phyloP scores from a whole-genome alignment of 257 asterid genomes.

The Thymus mandschuricus region DNA sequence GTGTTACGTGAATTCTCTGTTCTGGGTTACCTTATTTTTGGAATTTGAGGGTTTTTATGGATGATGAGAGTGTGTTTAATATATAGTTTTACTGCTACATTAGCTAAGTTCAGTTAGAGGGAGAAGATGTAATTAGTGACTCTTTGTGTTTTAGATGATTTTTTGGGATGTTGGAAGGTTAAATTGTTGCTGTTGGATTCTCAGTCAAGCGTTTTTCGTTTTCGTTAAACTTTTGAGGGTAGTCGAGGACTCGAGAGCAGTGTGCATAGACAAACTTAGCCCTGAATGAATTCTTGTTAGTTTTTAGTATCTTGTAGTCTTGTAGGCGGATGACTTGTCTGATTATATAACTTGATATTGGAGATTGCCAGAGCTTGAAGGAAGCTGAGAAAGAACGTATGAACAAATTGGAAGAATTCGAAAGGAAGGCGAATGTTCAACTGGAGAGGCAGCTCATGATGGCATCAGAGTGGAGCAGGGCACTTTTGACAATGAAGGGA shows the following conservation, averaged over 20 bases:
- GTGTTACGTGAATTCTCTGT: neutral
- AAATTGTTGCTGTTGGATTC: neutral
- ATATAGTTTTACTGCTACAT: neutral
- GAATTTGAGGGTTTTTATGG: neutral
- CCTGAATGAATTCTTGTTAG: slow-evolving; percentile 7
- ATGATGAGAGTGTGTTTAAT: neutral
- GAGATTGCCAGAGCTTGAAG: slow-evolving; percentile 77
- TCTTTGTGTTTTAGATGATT: neutral
- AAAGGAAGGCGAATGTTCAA: slow-evolving; percentile 91
- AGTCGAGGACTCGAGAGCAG: neutral
- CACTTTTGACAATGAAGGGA: slow-evolving; percentile 77
- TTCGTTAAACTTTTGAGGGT: slow-evolving; percentile 8
- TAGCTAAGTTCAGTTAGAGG: neutral
- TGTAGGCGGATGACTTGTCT: slow-evolving; percentile 26
- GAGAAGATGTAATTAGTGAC: neutral
- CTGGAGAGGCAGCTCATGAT: slow-evolving; percentile 93
- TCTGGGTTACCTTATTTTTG: slow-evolving; percentile 1
- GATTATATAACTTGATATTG: slow-evolving; percentile 39
- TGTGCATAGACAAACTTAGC: neutral
- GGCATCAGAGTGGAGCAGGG: slow-evolving; percentile 98
- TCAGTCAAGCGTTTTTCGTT: neutral
- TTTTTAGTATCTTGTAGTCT: slow-evolving; percentile 17
- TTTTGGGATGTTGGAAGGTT: neutral
- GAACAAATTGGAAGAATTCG: slow-evolving; percentile 73
- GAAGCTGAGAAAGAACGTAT: slow-evolving; percentile 82